Evolutionary conservation across 2,329 filamentous ascomycete genomes (phyloP).

Genomic region (Apiospora hydei): DNA sequence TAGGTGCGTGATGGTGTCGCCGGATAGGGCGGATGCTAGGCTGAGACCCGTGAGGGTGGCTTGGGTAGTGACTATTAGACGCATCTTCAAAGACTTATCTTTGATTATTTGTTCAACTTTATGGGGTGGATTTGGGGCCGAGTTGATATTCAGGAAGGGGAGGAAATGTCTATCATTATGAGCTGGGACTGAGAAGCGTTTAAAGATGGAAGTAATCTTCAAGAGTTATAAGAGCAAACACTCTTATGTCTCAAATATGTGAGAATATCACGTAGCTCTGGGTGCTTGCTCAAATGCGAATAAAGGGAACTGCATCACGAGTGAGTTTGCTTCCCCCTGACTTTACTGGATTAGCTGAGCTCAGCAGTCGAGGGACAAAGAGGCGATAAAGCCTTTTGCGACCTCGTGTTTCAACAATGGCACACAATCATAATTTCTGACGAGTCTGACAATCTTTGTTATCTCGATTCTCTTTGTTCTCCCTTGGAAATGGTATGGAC

Average conservation of each 20-base stretch:
- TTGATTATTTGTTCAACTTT: not conserved
- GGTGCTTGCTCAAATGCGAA: not conserved
- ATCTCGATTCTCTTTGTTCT: not conserved
- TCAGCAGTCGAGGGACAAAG: not conserved
- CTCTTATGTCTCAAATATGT: not conserved
- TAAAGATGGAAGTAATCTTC: not conserved
- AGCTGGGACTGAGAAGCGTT: not conserved
- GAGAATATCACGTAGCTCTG: not conserved
- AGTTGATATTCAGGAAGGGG: too few species aligned
- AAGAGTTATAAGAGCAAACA: not conserved
- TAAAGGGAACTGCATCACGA: not conserved
- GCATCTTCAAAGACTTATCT: not conserved
- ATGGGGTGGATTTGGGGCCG: not conserved
- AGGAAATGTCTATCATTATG: not conserved
- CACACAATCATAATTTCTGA: too few species aligned
- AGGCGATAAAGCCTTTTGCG: rapidly evolving
- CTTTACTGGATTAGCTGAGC: not conserved
- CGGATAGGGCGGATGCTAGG: not conserved
- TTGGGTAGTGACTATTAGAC: not conserved
- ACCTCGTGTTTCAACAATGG: not conserved
- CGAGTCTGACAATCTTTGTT: not conserved
- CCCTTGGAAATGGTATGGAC: not conserved
- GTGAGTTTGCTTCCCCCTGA: not conserved
- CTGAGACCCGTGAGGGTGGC: not conserved
- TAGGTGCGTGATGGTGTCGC: not conserved